A percentile compares a stretch with the other conserved stretches of the same genome.
Evolutionary conservation across 2,329 filamentous ascomycete genomes (phyloP).

Genomic region (Trichoderma cornu-damae): DNA sequence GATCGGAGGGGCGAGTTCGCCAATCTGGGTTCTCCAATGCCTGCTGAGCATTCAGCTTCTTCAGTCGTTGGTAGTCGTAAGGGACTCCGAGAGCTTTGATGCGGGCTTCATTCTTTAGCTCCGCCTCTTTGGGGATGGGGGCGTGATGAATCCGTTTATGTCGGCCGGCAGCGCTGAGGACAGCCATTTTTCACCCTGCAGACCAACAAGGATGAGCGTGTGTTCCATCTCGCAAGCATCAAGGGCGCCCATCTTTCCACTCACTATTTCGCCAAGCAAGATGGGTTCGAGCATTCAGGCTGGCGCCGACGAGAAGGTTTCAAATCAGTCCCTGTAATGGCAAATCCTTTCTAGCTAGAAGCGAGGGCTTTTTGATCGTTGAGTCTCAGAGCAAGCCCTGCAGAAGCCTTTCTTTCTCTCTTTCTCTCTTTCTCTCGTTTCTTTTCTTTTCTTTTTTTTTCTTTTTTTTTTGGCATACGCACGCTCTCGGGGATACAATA

Average conservation of each 20-base stretch:
- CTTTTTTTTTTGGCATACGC: not conserved
- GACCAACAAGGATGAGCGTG: not conserved
- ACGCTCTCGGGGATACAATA: not conserved
- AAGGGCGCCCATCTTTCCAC: not conserved
- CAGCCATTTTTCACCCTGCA: not conserved
- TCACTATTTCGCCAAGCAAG: not conserved
- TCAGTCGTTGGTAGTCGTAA: constrained; percentile 12
- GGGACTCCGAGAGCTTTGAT: not conserved
- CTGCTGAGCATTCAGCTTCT: constrained; percentile 25
- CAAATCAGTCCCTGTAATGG: not conserved
- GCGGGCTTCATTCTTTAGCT: not conserved
- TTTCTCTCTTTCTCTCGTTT: not conserved
- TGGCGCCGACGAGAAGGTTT: not conserved
- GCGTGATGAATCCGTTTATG: not conserved
- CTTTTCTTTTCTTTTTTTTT: not conserved
- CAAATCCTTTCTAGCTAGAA: not conserved
- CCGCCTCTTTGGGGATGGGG: not conserved
- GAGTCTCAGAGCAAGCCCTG: not conserved
- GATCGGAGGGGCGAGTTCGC: constrained; percentile 27
- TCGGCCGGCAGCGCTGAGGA: not conserved
- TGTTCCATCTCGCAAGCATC: not conserved
- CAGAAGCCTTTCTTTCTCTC: not conserved
- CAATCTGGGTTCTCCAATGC: constrained; percentile 36
- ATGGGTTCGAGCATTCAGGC: not conserved
- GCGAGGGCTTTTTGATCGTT: not conserved